Evolutionary conservation across 2,329 filamentous ascomycete genomes (phyloP).

Genomic region (Trichoderma guizhouense): DNA sequence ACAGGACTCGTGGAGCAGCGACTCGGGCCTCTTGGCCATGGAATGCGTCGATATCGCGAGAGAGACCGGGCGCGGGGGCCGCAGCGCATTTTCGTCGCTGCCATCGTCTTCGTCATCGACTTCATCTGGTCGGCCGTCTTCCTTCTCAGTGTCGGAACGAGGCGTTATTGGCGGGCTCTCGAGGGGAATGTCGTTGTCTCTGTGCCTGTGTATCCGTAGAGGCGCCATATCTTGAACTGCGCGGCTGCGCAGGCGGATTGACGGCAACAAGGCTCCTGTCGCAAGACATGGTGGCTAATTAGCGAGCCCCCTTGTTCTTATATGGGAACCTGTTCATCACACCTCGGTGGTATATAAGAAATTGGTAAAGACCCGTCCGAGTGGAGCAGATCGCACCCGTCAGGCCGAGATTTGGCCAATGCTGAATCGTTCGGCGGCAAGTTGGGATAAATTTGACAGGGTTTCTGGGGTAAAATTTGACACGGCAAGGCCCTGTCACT

Average conservation of each 20-base stretch:
- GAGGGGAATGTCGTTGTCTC: background rate
- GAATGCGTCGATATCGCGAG: background rate
- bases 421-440: background rate
- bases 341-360: constrained; percentile 4
- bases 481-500: background rate
- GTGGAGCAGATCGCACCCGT: constrained; percentile 1
- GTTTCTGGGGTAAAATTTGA: background rate
- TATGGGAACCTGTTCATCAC: background rate
- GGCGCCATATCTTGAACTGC: background rate
- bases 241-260: background rate
- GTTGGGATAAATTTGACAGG: background rate
- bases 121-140: background rate
- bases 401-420: background rate
- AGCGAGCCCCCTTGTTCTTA: constrained; percentile 8
- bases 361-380: background rate
- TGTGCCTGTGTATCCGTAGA: background rate
- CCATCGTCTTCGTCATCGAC: background rate
- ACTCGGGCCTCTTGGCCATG: constrained; percentile 1
- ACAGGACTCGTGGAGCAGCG: constrained; percentile 7
- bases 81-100: background rate
- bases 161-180: background rate
- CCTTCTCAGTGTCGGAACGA: background rate
- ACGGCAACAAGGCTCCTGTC: background rate
- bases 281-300: constrained; percentile 1
- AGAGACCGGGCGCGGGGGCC: background rate